Percentiles rank a stretch among this genome's conserved stretches.
These are phyloP conservation scores for Acer negundo DNA, from an alignment of 345 rosid genomes.

Conservation along the genomic window DNA sequence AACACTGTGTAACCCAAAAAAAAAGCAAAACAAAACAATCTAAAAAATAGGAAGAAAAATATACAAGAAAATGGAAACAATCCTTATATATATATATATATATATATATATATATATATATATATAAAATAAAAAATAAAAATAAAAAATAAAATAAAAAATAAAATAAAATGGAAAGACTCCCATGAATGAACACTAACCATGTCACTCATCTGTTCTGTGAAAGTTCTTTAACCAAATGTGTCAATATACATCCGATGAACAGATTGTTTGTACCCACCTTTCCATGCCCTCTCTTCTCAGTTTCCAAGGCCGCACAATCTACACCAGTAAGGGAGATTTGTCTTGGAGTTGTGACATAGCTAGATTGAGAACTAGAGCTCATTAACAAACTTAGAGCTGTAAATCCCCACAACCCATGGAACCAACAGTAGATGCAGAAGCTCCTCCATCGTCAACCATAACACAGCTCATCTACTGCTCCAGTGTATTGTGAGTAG, in stretches of 20 bases:
- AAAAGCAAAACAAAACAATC: no score
- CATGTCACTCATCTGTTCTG: conserved; percentile 88
- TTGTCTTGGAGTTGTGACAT: conserved; percentile 48
- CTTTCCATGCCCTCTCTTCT: conserved; percentile 59
- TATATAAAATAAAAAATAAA: no score
- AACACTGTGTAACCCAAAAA: background rate
- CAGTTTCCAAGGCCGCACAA: conserved; percentile 42
- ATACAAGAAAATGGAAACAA: background rate
- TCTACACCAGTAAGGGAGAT: conserved; percentile 42
- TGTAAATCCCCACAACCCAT: conserved; percentile 52
- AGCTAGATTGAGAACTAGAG: conserved; percentile 68
- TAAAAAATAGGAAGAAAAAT: no score
- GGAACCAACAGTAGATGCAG: conserved; percentile 29
- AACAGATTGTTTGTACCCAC: conserved; percentile 64
- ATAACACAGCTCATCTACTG: conserved; percentile 27
- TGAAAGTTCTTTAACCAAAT: conserved; percentile 78
- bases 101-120: no score
- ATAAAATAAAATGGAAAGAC: no score
- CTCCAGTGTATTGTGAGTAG: conserved; percentile 33
- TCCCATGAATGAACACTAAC: conserved; percentile 26
- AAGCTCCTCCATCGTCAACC: conserved; percentile 28
- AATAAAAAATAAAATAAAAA: no score
- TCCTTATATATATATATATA: no score
- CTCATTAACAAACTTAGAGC: conserved; percentile 65
- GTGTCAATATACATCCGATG: conserved; percentile 83